phyloP scores from a whole-genome alignment of 441 rosid species.

The Macaranga tanarius region DNA sequence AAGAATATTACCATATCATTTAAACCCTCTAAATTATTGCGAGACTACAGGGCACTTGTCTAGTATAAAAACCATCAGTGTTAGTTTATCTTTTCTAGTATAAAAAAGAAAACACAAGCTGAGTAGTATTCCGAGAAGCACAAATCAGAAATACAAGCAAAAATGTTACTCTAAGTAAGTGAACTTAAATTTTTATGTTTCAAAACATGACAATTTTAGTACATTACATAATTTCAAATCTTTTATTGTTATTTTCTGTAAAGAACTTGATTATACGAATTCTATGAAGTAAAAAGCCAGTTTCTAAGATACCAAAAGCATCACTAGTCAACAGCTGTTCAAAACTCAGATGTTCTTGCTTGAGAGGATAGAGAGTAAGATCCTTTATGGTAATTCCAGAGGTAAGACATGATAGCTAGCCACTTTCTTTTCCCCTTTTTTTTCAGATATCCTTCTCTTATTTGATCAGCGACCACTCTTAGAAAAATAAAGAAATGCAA shows the following conservation, averaged over 20 bases:
- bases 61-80: not conserved
- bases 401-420: too few relatives aligned
- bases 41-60: slow-evolving; percentile 7
- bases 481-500: too few relatives aligned
- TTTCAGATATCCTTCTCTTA: too few relatives aligned
- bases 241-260: not conserved
- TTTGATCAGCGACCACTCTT: too few relatives aligned
- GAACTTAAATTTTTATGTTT: not conserved
- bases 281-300: not conserved
- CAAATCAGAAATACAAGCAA: not conserved
- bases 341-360: too few relatives aligned
- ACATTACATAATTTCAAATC: not conserved
- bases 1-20: slow-evolving; percentile 18
- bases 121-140: not conserved
- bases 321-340: not conserved
- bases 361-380: too few relatives aligned
- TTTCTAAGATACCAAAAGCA: not conserved
- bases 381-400: too few relatives aligned
- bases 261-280: not conserved
- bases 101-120: not conserved
- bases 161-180: not conserved
- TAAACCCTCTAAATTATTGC: slow-evolving; percentile 10
- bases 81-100: not conserved
- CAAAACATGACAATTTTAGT: not conserved
- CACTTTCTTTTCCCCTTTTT: too few relatives aligned